Base-by-base conservation (phyloP, 2,329 filamentous ascomycete species). In the Pyrenochaeta sp. region DNA sequence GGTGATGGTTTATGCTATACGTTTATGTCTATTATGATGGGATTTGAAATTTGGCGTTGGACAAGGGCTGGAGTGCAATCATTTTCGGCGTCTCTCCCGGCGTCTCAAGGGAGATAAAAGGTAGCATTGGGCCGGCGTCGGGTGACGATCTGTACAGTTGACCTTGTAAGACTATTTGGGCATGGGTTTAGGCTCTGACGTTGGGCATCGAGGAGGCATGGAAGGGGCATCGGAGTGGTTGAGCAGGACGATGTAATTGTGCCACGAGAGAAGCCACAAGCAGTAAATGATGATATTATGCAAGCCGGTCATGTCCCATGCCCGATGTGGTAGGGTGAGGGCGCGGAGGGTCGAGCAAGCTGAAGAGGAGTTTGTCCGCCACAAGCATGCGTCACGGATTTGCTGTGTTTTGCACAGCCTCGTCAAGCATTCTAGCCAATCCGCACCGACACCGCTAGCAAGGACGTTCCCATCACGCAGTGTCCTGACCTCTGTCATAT, bases 121-220 rank as follows among this genome's bases (percentile, higher is more conserved):
- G 35, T 48, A 21, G 50, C 46, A 56, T 59, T 55, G 48, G 49
- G 44, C 40, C 42, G 59, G 55, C 45, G 55, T 54, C 48, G 37
- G 43, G 37, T 21, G 30, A 31, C 22, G 41, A 20, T 23, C 43
- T 47, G 41, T 40, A 29, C 23, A 45, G 29, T 47, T 51, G 48
- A 41, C 21, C 39, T 32, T 53, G 48, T 53, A 48, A 50, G 30
- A 51, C 15, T 43, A 45, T 53, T n/a, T 53, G 49, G 53, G 51
- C 42, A 28, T 48, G 39, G 35, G 35, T 50, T n/a, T 38, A 50
- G 53, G 55, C 54, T 41, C 40, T 41, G 20, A 28, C 38, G 51
- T 61, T 50, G 56, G 56, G 56, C 55, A 44, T 47, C 49, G 38
- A 49, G 42, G 30, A 44, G n/a, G n/a, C n/a, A n/a, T n/a, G n/a